phyloP scores from a whole-genome alignment of 345 rosid genomes.

The Microcos paniculata region DNA sequence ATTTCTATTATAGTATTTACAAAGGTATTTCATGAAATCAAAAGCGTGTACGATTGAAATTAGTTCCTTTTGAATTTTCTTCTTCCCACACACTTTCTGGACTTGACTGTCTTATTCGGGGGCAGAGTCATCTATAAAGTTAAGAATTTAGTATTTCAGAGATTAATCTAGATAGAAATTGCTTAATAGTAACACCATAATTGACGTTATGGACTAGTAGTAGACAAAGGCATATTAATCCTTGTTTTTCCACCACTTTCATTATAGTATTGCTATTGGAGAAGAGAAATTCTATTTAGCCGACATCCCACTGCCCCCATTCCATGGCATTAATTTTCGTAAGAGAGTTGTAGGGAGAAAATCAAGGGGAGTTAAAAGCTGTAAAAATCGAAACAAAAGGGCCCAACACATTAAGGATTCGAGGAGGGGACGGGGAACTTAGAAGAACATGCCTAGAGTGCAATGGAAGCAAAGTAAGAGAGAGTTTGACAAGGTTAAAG shows the following conservation, averaged over 20 bases:
- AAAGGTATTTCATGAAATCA: neutral
- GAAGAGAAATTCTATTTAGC: neutral
- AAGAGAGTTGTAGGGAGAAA: slow-evolving; percentile 17
- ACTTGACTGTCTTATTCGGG: too few relatives aligned
- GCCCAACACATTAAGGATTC: slow-evolving; percentile 19
- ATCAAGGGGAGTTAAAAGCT: slow-evolving; percentile 23
- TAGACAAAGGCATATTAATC: too few relatives aligned
- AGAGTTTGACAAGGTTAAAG: slow-evolving; percentile 10
- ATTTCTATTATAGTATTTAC: neutral
- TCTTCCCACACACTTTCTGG: too few relatives aligned
- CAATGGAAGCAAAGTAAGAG: slow-evolving; percentile 48
- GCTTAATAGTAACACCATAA: too few relatives aligned
- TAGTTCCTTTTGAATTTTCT: neutral
- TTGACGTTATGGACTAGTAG: too few relatives aligned
- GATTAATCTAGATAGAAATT: too few relatives aligned
- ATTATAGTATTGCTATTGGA: neutral
- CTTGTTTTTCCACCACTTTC: slow-evolving; percentile 24
- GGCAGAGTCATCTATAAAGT: too few relatives aligned
- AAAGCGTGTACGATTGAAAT: neutral
- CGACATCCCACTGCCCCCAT: neutral
- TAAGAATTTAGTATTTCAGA: too few relatives aligned
- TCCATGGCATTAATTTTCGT: slow-evolving; percentile 6
- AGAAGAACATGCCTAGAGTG: slow-evolving; percentile 53
- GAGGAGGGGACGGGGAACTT: neutral
- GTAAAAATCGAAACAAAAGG: slow-evolving; percentile 29